Evolutionary conservation across 805 yeast species (phyloP), one percentile per base, ranked within the genome.

Genomic region (Kodamaea hsintzibuensis): DNA sequence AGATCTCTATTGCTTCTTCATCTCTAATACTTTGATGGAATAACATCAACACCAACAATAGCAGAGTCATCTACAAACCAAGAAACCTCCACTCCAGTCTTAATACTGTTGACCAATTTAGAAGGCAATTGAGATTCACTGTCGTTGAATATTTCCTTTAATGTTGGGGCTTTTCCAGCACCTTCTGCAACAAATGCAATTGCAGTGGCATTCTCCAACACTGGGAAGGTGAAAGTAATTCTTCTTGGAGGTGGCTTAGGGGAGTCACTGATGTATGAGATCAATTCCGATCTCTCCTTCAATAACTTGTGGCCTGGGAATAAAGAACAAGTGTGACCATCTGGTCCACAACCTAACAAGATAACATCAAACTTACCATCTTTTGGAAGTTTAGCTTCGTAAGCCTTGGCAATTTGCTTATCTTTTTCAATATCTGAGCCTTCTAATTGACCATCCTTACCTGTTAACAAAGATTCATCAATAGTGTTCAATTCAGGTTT

Each of bases 211-310:
- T 66, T 70, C 51, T 76, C 78, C 61, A 91, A 78, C 2, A 86
- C 86, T 6, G 93, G 92, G 71, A 89, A 83, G 6, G 97, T 91
- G 68, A 91, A 77, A 2, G 97, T 89, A 71, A 91, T 88, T 77
- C 98, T 84, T 77, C 92, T 85, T 68, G 92, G 86, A 42, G 98
- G 98, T 33, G 96, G 96, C 72, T 92, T 92, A 69, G 97, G 97
- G 9, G 96, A 88, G 68, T 91, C 93, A 49, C 79, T 77, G 57
- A 92, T 82, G 63, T 82, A 72, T 8, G 92, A 83, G 54, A 91
- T 85, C 42, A 71, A 69, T 56, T 77, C 73, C 8, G 67, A 49
- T 25, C 72, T 68, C 65, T 87, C 93, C 38, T 79, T 58, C 53
- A 91, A 76, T 62, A 90, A 77, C 56, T 69, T 62, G 68, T 91